These are phyloP conservation scores for Leptographium radiaticola DNA, from an alignment of 2,329 filamentous ascomycete genomes.

Conservation along the genomic window DNA sequence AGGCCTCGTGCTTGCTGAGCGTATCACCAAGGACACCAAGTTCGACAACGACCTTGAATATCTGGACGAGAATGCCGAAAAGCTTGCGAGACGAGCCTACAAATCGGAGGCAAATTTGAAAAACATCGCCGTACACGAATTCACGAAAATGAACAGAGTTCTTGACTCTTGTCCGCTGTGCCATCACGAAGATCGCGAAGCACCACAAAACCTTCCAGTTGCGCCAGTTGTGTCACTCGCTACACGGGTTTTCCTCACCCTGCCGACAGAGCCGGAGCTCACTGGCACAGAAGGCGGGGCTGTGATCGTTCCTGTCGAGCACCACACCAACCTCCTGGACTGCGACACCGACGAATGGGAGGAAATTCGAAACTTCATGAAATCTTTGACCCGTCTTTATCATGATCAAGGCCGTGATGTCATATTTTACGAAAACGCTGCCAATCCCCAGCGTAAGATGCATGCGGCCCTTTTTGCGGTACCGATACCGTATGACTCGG, in stretches of 20 bases:
- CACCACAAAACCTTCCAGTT: conserved; percentile 52
- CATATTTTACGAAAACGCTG: conserved; percentile 96
- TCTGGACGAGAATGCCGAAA: conserved; percentile 90
- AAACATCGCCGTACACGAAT: conserved; percentile 75
- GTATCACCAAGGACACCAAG: conserved; percentile 84
- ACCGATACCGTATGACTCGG: conserved; percentile 82
- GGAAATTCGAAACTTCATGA: conserved; percentile 98
- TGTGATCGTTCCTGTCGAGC: conserved; percentile 78
- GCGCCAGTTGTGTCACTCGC: conserved; percentile 79
- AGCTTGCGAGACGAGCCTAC: conserved; percentile 75
- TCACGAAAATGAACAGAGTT: conserved; percentile 76
- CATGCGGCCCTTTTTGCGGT: conserved; percentile 81
- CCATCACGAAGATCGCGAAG: conserved; percentile 69
- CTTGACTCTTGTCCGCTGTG: conserved; percentile 84
- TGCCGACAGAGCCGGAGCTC: conserved; percentile 82
- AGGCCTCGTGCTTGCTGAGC: conserved; percentile 70
- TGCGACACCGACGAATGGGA: conserved; percentile 99
- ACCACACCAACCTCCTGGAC: conserved; percentile 82
- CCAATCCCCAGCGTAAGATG: conserved; percentile 58
- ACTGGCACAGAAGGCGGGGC: conserved; percentile 59
- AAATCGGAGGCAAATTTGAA: conserved; percentile 81
- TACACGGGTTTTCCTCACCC: conserved; percentile 75
- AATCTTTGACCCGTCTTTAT: conserved; percentile 85
- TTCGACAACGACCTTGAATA: conserved; percentile 92
- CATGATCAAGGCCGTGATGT: conserved; percentile 86